Conservation (phyloP, 768 basidiomycete genomes). For the Suillus subalutaceus region DNA sequence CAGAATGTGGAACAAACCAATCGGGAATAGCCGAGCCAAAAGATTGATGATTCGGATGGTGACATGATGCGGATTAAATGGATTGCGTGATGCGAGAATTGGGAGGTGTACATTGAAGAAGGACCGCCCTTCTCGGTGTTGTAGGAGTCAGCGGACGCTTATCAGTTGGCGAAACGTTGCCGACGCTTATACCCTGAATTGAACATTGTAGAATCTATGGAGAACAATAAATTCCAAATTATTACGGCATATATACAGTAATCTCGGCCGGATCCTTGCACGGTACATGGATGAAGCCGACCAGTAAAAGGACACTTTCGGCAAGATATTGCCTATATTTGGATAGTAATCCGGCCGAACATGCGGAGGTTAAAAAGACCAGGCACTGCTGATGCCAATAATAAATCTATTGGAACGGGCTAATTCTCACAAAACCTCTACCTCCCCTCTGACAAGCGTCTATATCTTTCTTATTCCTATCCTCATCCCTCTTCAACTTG, state of each 20-base stretch:
- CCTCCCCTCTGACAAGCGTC: slow-evolving; percentile 25
- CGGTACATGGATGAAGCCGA: not conserved
- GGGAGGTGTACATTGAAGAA: not conserved
- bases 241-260: not conserved
- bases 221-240: not conserved
- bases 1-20: not conserved
- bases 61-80: not conserved
- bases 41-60: not conserved
- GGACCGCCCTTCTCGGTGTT: not conserved
- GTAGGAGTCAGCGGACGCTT: not conserved
- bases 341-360: not conserved
- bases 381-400: slow-evolving; percentile 19
- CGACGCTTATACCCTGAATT: not conserved
- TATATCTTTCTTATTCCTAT: slow-evolving; percentile 11
- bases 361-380: slow-evolving; percentile 34
- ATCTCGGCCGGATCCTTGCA: not conserved
- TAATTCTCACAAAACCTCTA: slow-evolving; percentile 32
- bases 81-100: not conserved
- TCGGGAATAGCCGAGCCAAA: not conserved
- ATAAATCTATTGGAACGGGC: slow-evolving; percentile 14
- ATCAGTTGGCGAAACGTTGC: not conserved
- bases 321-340: not conserved
- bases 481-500: slow-evolving; percentile 8
- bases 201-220: not conserved
- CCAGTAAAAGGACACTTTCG: not conserved